Evolutionary conservation across 257 asterid species (phyloP), one percentile per base, ranked within the genome.

Genomic region (Handroanthus guayacan): DNA sequence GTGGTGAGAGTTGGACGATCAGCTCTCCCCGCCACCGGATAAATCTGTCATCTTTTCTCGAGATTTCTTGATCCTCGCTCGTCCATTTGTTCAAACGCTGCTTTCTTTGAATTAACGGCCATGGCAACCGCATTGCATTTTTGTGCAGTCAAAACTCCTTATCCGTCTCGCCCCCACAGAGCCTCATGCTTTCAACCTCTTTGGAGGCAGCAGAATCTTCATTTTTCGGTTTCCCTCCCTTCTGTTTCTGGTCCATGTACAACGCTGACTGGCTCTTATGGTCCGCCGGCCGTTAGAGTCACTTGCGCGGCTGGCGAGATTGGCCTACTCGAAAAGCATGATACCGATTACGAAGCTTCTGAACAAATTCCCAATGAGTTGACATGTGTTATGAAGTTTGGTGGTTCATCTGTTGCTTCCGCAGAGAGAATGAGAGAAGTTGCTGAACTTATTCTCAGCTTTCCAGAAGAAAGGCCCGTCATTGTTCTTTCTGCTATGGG

Each of bases 401-500:
- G 97, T 34, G 97, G 97, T 8, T 92, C 97, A 5, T 90, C 97
- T 7, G 89, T 92, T 72, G 91, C 97, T 31, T 85, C 92, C 0
- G 93, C 92, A 0, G 88, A 81, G 41, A 83, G 97, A 77, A 90
- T 92, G 91, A 86, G 80, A 77, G 93, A 92, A 74, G 87, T 92
- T 43, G 95, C 95, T 68, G 78, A 86, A 13, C 93, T 92, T 52
- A 89, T 92, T 75, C 84, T 83, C 81, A 81, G 90, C 72, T 92
- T 92, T 76, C 97, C 95, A 0, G 92, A 92, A 55, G 97, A 92
- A 83, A 90, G 82, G 60, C 97, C 97, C 8, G 77, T 92, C 60
- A 77, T 92, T 77, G 97, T 90, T 71, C 97, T 92, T 75, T 92
- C 97, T 76, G 97, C 97, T 64, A 90, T 92, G 97, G 97, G 97